Base-by-base conservation (phyloP, 768 basidiomycete genomes). In the Termitomyces sp. region DNA sequence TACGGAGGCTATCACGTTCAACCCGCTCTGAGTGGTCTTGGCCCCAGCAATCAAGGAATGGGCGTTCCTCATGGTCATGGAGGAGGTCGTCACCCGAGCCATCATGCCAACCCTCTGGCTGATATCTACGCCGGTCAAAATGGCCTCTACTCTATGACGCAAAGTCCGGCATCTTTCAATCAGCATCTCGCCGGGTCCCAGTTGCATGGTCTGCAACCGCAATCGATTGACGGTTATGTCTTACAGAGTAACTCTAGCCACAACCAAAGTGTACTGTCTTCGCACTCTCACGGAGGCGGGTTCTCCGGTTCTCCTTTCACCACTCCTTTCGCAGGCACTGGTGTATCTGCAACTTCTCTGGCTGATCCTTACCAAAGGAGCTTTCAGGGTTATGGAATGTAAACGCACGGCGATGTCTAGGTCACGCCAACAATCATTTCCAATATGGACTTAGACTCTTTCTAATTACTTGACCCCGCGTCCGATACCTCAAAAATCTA, bases 181-280 rank as follows among this genome's bases (percentile, higher is more conserved):
- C 87, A 85, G 67, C 86, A 84, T 61, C 66, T 86, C 56, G 76
- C 75, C 48, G 57, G 55, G 13, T 70, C 78, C 30, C 85, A 81
- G 60, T 66, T 89, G 68, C 87, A 87, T 64, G 70, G 72, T 42
- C 70, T 92, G 50, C 88, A 86, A 68, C 80, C 84, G 16, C 89
- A 87, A 61, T 79, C 87, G 27, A 91, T 93, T 62, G 91, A 93
- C 66, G 84, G 85, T 67, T 92, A 92, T 68, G 89, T 92, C 60
- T 76, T 93, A 53, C 91, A 91, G 72, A 84, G 84, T 68, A 84
- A 78, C 65, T 85, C 85, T 44, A 78, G 78, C 62, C 88, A 91
- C 70, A 86, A 81, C 66, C 79, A 85, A 55, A 81, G 42, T 46
- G 58, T 78, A 42, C 65, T 89, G 60, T 80, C 86, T 44, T 78